Evolutionary conservation across 257 asterid species (phyloP).

Genomic region (Salvia rosmarinus): DNA sequence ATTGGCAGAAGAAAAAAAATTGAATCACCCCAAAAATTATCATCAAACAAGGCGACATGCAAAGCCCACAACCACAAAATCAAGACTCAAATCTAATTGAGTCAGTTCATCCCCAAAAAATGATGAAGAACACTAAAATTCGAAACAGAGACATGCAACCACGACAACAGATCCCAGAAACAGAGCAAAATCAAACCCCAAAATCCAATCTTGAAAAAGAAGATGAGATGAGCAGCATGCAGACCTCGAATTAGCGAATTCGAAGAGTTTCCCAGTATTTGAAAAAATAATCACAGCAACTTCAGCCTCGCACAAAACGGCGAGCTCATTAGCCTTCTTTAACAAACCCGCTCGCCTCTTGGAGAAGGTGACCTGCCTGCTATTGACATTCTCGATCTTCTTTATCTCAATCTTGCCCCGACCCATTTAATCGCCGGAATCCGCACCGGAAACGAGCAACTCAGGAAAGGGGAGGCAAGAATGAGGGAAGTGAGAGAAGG

Average conservation of each 20-base stretch:
- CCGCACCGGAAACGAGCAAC: neutral
- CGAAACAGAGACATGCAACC: slow-evolving; percentile 38
- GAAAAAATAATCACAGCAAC: slow-evolving; percentile 79
- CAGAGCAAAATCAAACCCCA: slow-evolving; percentile 8
- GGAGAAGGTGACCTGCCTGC: slow-evolving; percentile 80
- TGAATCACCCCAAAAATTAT: slow-evolving; percentile 7
- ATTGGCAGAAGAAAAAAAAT: neutral
- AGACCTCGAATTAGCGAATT: slow-evolving; percentile 62
- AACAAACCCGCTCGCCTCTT: slow-evolving; percentile 71
- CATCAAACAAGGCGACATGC: slow-evolving; percentile 34
- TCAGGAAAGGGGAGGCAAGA: neutral
- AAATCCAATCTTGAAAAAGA: neutral
- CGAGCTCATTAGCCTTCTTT: slow-evolving; percentile 79
- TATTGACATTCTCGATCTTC: slow-evolving; percentile 75
- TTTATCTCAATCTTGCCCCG: slow-evolving; percentile 80
- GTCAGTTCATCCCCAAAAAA: neutral
- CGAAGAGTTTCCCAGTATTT: slow-evolving; percentile 71
- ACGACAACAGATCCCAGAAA: slow-evolving; percentile 27
- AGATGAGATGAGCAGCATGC: slow-evolving; percentile 30
- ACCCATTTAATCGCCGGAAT: slow-evolving; percentile 55
- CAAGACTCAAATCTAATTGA: slow-evolving; percentile 6
- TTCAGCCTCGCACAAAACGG: slow-evolving; percentile 78
- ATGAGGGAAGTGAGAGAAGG: too few species aligned
- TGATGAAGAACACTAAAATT: neutral
- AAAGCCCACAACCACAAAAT: neutral